Percentiles rank a stretch among this genome's conserved stretches.
These are phyloP conservation scores for Begonia fuchsioides DNA, from an alignment of 306 rosid species.

Conservation along the genomic window DNA sequence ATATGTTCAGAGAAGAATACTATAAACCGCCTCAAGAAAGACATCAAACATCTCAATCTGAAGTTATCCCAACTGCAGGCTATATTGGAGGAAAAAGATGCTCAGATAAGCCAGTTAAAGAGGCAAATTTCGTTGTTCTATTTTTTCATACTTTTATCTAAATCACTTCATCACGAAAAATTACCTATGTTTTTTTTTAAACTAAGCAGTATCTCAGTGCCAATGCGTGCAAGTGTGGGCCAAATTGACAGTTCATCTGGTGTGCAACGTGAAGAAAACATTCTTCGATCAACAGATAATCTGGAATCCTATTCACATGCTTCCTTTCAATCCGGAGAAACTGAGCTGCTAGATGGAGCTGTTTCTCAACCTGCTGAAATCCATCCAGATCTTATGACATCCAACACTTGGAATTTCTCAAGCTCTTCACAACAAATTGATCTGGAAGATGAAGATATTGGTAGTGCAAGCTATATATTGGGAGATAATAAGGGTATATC, in stretches of 20 bases:
- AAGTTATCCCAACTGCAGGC: constrained; percentile 78
- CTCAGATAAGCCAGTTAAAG: constrained; percentile 44
- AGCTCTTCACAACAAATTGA: constrained; percentile 18
- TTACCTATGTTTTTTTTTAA: background rate
- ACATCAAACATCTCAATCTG: constrained; percentile 53
- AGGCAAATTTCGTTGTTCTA: constrained; percentile 27
- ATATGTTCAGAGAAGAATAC: constrained; percentile 70
- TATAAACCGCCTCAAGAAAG: constrained; percentile 52
- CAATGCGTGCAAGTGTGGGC: constrained; percentile 33
- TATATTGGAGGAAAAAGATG: constrained; percentile 66
- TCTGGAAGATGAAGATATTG: constrained; percentile 21
- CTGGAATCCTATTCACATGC: constrained; percentile 21
- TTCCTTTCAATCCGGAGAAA: constrained; percentile 19
- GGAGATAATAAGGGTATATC: constrained; percentile 8
- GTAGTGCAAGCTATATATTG: constrained; percentile 29
- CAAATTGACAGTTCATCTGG: constrained; percentile 32
- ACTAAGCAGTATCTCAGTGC: constrained; percentile 16
- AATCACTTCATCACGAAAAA: background rate
- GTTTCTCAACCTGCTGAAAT: constrained; percentile 22
- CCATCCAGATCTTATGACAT: constrained; percentile 21
- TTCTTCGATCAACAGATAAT: constrained; percentile 21
- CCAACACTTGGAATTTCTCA: constrained; percentile 23
- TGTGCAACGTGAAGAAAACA: constrained; percentile 38
- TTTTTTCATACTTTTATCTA: background rate
- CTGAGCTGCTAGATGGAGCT: constrained; percentile 26